Evolutionary conservation across 495 filamentous ascomycete species (phyloP).

Genomic region (Penicillium bialowiezense): DNA sequence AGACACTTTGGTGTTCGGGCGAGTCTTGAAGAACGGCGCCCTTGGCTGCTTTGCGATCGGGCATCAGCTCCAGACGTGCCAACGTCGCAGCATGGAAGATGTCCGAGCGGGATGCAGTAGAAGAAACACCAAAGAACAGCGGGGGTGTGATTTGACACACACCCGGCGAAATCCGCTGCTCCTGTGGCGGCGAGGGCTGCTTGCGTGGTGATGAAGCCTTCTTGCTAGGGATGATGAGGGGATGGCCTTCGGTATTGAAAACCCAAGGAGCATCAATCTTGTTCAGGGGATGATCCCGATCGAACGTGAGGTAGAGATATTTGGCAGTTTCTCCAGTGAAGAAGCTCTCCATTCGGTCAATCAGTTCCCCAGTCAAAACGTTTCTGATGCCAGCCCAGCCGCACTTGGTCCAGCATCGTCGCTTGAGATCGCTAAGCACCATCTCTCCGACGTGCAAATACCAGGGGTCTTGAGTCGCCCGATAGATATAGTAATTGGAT

Average conservation of each 20-base stretch:
- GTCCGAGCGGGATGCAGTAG: conserved; percentile 78
- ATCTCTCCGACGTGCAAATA: conserved; percentile 95
- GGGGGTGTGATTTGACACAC: conserved; percentile 60
- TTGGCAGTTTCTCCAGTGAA: conserved; percentile 95
- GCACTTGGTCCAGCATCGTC: conserved; percentile 89
- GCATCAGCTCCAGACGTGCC: conserved; percentile 75
- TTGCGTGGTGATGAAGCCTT: conserved; percentile 6
- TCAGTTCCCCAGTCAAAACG: conserved; percentile 82
- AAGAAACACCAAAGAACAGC: conserved; percentile 67
- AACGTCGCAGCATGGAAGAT: conserved; percentile 89
- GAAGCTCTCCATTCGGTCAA: conserved; percentile 98
- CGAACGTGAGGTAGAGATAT: conserved; percentile 89
- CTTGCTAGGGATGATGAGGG: conserved; percentile 74
- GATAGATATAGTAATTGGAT: conserved; percentile 89
- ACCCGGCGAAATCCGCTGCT: conserved; percentile 9
- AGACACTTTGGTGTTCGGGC: conserved; percentile 51
- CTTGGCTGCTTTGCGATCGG: conserved; percentile 48
- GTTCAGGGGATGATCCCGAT: conserved; percentile 83
- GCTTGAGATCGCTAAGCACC: conserved; percentile 82
- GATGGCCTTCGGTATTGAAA: conserved; percentile 95
- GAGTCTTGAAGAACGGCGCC: conserved; percentile 53
- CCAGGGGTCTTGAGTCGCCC: conserved; percentile 93
- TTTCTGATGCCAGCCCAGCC: conserved; percentile 96
- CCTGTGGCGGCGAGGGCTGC: conserved; percentile 9
- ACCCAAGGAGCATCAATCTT: conserved; percentile 81